phyloP scores from a whole-genome alignment of 257 asterid genomes.

The Vinca minor region DNA sequence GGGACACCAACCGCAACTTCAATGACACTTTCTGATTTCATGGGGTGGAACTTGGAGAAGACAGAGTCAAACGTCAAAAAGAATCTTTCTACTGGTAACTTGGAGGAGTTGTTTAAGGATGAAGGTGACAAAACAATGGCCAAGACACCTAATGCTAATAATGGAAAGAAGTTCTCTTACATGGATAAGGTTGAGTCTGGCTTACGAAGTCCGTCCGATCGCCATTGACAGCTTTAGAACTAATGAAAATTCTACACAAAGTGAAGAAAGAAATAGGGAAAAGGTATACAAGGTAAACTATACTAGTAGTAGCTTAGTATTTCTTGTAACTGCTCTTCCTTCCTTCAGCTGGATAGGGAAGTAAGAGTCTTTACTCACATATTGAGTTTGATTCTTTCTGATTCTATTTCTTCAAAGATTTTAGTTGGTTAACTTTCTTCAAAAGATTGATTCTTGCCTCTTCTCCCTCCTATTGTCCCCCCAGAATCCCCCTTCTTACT shows the following conservation, averaged over 20 bases:
- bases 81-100: conserved; percentile 25
- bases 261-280: conserved; percentile 6
- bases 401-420: no score
- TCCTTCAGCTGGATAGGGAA: conserved; percentile 36
- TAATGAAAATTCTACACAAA: neutral
- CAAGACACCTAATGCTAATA: conserved; percentile 23
- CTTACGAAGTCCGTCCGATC: conserved; percentile 58
- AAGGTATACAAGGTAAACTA: neutral
- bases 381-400: neutral
- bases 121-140: conserved; percentile 26
- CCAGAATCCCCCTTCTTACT: neutral
- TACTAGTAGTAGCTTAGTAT: conserved; percentile 1
- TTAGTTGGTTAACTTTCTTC: no score
- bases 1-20: conserved; percentile 37
- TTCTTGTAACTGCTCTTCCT: conserved; percentile 23
- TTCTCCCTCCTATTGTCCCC: no score
- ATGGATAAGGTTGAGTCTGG: conserved; percentile 49
- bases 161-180: conserved; percentile 37
- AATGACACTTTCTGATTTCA: conserved; percentile 55
- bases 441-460: no score
- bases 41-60: conserved; percentile 57
- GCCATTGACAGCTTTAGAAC: conserved; percentile 32
- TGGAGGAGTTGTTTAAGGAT: conserved; percentile 21
- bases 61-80: conserved; percentile 26
- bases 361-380: conserved; percentile 7